These are phyloP conservation scores for Cercis canadensis DNA, from an alignment of 306 rosid species.

Conservation along the genomic window DNA sequence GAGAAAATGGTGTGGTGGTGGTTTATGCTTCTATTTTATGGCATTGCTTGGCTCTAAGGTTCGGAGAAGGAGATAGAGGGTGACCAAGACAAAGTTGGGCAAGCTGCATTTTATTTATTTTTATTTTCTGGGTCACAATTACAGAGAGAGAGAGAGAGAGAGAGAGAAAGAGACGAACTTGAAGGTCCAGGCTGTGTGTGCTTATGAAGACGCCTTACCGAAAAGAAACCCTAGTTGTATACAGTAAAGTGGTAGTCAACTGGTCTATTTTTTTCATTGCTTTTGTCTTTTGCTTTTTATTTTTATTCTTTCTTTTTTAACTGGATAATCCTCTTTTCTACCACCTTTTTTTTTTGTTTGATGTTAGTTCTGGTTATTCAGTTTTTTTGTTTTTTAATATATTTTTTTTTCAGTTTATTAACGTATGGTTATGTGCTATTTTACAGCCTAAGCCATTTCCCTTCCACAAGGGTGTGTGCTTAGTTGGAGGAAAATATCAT, in stretches of 20 bases:
- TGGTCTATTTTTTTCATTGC: neutral
- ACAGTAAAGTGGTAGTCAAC: slow-evolving; percentile 43
- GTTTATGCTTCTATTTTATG: neutral
- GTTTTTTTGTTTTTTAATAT: too few relatives aligned
- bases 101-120: slow-evolving; percentile 16
- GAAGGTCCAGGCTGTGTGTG: slow-evolving; percentile 48
- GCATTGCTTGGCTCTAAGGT: slow-evolving; percentile 1
- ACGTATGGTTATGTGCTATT: too few relatives aligned
- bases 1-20: neutral
- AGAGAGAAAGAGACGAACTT: neutral
- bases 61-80: neutral
- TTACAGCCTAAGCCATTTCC: too few relatives aligned
- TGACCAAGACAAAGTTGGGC: neutral
- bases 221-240: slow-evolving; percentile 51
- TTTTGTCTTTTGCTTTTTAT: neutral
- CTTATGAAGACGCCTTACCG: slow-evolving; percentile 5
- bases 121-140: neutral
- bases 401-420: too few relatives aligned
- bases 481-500: too few relatives aligned
- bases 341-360: too few relatives aligned
- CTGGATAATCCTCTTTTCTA: neutral
- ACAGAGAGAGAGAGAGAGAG: slow-evolving; percentile 3
- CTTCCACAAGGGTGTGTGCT: too few relatives aligned
- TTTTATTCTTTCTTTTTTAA: neutral
- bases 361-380: too few relatives aligned